phyloP scores from a whole-genome alignment of 257 asterid genomes.

The Nyctanthes arbortristis region DNA sequence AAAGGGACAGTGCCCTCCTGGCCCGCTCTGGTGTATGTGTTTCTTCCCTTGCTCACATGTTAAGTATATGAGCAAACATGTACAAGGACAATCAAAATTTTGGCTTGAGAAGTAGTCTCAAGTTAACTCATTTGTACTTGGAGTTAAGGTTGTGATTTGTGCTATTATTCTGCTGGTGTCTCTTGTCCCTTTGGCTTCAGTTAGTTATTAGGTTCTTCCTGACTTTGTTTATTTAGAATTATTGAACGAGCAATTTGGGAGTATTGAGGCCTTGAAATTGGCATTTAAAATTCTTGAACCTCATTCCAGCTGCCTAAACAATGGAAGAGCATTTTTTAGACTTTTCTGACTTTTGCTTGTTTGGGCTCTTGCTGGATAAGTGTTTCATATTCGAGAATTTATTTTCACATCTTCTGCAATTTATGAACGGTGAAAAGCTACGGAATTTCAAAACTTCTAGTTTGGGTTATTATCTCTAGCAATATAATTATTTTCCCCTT shows the following conservation, averaged over 20 bases:
- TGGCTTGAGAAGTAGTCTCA: background rate
- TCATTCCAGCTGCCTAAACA: background rate
- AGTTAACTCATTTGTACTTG: constrained; percentile 10
- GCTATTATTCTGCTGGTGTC: background rate
- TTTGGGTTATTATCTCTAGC: background rate
- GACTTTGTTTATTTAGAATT: background rate
- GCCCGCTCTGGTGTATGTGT: constrained; percentile 4
- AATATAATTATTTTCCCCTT: constrained; percentile 17
- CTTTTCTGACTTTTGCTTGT: background rate
- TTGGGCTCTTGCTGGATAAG: background rate
- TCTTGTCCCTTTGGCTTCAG: background rate
- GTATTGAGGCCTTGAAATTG: background rate
- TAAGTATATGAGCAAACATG: constrained; percentile 1
- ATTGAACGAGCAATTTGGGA: background rate
- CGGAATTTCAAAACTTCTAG: background rate
- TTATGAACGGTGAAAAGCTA: too few species aligned
- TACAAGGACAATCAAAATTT: constrained; percentile 2
- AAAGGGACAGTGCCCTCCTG: background rate
- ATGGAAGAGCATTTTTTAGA: background rate
- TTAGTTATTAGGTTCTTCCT: background rate
- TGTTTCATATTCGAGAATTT: too few species aligned
- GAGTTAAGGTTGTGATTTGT: background rate
- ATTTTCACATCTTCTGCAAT: too few species aligned
- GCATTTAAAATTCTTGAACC: background rate
- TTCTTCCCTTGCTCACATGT: background rate